A percentile compares a stretch with the other conserved stretches of the same genome.
Evolutionary conservation across 805 yeast genomes (phyloP).

Genomic region (Isabelozyma heimii): DNA sequence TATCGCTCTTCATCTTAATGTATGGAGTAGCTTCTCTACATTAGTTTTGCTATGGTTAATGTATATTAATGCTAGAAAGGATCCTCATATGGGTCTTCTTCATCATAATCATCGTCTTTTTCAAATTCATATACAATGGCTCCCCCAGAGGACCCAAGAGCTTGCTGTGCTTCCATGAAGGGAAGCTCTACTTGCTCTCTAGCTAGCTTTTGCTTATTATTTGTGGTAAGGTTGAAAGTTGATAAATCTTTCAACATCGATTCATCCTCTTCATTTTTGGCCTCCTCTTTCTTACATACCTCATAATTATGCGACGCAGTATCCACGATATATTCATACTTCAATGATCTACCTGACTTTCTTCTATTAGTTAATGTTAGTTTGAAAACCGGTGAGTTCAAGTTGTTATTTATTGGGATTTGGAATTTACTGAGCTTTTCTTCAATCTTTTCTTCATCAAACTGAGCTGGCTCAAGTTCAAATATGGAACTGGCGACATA

Average conservation of each 20-base stretch:
- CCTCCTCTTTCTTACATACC: constrained; percentile 17
- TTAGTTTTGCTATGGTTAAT: not conserved
- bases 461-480: constrained; percentile 49
- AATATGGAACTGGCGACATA: constrained; percentile 77
- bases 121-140: constrained; percentile 96
- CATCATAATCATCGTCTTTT: constrained; percentile 96
- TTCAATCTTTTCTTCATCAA: constrained; percentile 51
- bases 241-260: constrained; percentile 69
- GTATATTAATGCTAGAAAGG: constrained; percentile 55
- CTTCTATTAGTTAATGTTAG: constrained; percentile 65
- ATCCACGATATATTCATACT: constrained; percentile 55
- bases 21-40: not conserved
- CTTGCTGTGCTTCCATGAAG: constrained; percentile 82
- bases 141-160: constrained; percentile 64
- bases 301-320: constrained; percentile 42
- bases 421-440: constrained; percentile 34
- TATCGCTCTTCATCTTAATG: not conserved
- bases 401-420: constrained; percentile 43
- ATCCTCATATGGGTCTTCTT: constrained; percentile 96
- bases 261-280: constrained; percentile 42
- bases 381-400: constrained; percentile 47
- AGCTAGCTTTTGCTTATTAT: constrained; percentile 70
- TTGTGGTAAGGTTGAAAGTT: constrained; percentile 81
- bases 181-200: constrained; percentile 87
- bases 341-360: constrained; percentile 77